These are phyloP conservation scores for Syzygium aqueum DNA, from an alignment of 345 rosid species.

Conservation along the genomic window DNA sequence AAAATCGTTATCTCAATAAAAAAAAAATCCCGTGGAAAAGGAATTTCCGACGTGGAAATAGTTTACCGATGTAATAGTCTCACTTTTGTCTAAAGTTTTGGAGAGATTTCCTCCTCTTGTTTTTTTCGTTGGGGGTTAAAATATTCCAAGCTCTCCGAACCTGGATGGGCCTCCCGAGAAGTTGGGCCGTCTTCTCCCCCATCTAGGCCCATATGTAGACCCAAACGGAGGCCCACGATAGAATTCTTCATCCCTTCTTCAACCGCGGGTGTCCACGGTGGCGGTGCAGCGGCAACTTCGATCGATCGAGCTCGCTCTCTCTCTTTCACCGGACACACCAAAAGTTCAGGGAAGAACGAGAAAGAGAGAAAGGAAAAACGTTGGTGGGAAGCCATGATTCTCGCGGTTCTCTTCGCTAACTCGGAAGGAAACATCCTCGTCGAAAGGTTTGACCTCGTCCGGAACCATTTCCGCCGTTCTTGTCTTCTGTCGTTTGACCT, in stretches of 20 bases:
- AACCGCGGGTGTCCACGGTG: neutral
- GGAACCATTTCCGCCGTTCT: neutral
- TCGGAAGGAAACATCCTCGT: slow-evolving; percentile 62
- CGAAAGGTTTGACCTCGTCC: slow-evolving; percentile 32
- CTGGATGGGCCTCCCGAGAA: neutral
- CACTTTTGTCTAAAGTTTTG: neutral
- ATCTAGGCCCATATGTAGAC: neutral
- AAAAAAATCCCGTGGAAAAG: neutral
- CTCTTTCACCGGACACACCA: neutral
- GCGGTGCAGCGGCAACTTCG: neutral
- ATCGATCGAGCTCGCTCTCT: neutral
- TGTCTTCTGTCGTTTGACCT: neutral
- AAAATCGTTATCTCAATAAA: neutral
- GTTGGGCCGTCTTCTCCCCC: neutral
- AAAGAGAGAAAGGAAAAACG: neutral
- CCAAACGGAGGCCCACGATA: neutral
- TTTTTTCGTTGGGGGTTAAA: neutral
- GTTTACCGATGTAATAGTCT: too few species aligned
- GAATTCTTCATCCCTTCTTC: neutral
- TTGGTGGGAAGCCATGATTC: slow-evolving; percentile 25
- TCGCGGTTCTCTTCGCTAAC: slow-evolving; percentile 59
- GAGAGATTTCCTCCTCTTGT: neutral
- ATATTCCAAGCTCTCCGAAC: neutral
- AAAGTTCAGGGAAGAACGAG: neutral
- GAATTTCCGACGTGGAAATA: neutral